These are phyloP conservation scores for Magnolia changhungtana DNA, from an alignment of 164 flowering plant genomes.

Conservation along the genomic window DNA sequence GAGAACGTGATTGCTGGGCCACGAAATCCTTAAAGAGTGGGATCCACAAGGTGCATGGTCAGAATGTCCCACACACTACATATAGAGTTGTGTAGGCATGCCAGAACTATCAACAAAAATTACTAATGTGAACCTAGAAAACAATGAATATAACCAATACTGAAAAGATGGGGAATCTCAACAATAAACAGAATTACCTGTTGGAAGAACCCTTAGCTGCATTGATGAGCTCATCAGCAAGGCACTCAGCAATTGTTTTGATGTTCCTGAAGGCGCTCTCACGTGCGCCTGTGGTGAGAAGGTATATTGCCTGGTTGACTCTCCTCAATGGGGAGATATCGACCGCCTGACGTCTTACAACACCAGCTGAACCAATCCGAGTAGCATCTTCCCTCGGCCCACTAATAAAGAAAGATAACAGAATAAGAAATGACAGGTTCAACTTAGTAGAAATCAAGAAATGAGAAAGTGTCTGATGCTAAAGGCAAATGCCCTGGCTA, in stretches of 20 bases:
- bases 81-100: no score
- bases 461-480: no score
- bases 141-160: no score
- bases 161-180: neutral
- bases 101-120: no score
- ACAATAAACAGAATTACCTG: conserved; percentile 8
- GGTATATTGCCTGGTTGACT: conserved; percentile 30
- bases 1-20: no score
- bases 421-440: no score
- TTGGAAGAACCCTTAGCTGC: conserved; percentile 33
- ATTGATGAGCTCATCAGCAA: conserved; percentile 32
- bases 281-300: conserved; percentile 28
- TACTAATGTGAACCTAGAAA: no score
- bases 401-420: conserved; percentile 11
- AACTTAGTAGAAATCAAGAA: no score
- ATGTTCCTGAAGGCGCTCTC: conserved; percentile 32
- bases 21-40: no score
- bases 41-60: neutral
- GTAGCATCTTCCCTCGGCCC: conserved; percentile 36
- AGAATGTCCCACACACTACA: neutral
- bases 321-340: conserved; percentile 32
- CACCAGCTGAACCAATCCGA: conserved; percentile 32
- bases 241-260: conserved; percentile 31
- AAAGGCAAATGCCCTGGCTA: no score
- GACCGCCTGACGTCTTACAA: conserved; percentile 30